Evolutionary conservation across 2,329 filamentous ascomycete genomes (phyloP).

Genomic region (Westerdykella ornata): DNA sequence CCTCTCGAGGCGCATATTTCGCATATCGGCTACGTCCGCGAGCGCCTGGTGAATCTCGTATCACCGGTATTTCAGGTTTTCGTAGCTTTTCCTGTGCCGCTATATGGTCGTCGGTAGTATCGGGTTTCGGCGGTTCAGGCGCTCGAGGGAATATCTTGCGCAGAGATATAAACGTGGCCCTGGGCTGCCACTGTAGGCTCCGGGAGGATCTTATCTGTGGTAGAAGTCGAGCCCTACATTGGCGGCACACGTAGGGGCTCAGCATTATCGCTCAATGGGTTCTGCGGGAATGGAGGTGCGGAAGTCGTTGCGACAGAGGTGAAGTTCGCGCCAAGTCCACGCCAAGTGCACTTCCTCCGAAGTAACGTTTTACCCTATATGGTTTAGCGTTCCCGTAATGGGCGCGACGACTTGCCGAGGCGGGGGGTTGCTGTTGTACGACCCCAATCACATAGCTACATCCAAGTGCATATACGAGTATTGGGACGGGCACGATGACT

Average conservation of each 20-base stretch:
- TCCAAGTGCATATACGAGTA: neutral
- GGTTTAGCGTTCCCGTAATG: neutral
- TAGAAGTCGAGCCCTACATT: conserved; percentile 23
- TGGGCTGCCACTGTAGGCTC: conserved; percentile 25
- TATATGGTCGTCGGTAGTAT: neutral
- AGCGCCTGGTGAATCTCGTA: too few relatives aligned
- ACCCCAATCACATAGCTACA: too few relatives aligned
- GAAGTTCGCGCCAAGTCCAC: too few relatives aligned
- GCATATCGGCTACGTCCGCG: neutral
- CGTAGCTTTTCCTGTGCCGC: too few relatives aligned
- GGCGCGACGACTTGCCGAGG: neutral
- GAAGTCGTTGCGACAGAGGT: neutral
- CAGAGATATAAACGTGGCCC: conserved; percentile 30
- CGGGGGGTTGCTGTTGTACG: neutral
- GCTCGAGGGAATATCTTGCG: conserved; percentile 1
- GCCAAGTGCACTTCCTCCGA: neutral
- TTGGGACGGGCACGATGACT: conserved; percentile 55
- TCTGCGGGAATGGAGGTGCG: neutral
- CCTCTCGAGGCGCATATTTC: neutral
- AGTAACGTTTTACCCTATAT: neutral
- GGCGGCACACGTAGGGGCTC: conserved; percentile 29
- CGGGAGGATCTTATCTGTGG: conserved; percentile 9
- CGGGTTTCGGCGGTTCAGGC: neutral
- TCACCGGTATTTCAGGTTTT: too few relatives aligned
- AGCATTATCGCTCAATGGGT: conserved; percentile 20